A percentile compares a stretch with the other conserved stretches of the same genome.
These are phyloP conservation scores for Phytopythium kandeliae DNA, from an alignment of 352 stramenopile genomes.

Conservation along the genomic window DNA sequence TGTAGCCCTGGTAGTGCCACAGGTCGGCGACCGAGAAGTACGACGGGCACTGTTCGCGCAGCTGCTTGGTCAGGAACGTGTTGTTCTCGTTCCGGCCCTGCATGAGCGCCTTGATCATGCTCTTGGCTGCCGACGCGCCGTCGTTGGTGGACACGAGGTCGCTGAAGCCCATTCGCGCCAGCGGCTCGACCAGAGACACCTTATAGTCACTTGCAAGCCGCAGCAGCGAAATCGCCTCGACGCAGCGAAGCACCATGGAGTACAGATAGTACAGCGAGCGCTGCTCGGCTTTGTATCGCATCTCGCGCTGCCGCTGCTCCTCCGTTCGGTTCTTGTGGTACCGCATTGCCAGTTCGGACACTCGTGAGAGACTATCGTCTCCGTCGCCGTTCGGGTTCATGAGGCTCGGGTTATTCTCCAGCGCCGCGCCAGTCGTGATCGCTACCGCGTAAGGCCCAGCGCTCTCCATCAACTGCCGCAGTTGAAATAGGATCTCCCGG, in stretches of 20 bases:
- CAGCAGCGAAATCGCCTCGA: slow-evolving; percentile 75
- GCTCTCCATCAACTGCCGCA: slow-evolving; percentile 77
- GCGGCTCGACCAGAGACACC: slow-evolving; percentile 54
- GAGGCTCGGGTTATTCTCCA: slow-evolving; percentile 49
- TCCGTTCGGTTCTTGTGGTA: slow-evolving; percentile 72
- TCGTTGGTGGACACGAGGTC: slow-evolving; percentile 70
- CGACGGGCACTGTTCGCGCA: slow-evolving; percentile 78
- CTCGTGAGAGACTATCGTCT: slow-evolving; percentile 40
- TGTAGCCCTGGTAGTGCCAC: slow-evolving; percentile 84
- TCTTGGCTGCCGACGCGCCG: slow-evolving; percentile 53
- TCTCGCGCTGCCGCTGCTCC: slow-evolving; percentile 67
- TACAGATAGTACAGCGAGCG: slow-evolving; percentile 79
- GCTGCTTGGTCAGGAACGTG: slow-evolving; percentile 73
- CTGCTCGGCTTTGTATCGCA: slow-evolving; percentile 77
- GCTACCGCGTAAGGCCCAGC: slow-evolving; percentile 67
- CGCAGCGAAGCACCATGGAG: slow-evolving; percentile 66
- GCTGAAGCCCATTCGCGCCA: slow-evolving; percentile 64
- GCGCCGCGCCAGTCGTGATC: slow-evolving; percentile 54
- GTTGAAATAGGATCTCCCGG: slow-evolving; percentile 76
- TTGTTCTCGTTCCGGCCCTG: slow-evolving; percentile 77
- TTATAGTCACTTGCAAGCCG: slow-evolving; percentile 63
- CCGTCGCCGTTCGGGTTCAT: slow-evolving; percentile 34
- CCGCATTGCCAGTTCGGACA: slow-evolving; percentile 54
- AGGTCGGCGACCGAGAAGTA: slow-evolving; percentile 80
- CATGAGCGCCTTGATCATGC: slow-evolving; percentile 77